phyloP scores from a whole-genome alignment of 805 yeast species.

The Danielia oregonensis region DNA sequence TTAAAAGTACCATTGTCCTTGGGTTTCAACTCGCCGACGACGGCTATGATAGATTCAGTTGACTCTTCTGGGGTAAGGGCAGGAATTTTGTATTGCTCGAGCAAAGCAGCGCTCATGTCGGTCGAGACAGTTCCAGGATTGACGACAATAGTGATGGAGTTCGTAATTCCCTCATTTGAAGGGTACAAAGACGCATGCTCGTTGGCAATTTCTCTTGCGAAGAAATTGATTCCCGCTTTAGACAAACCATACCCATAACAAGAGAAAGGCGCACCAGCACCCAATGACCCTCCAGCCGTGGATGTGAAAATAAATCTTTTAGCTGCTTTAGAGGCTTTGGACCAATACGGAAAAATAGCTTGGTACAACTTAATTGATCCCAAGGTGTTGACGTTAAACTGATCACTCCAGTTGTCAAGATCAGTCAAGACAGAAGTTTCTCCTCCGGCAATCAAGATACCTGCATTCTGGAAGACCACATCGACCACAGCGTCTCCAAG shows the following conservation, averaged over 20 bases:
- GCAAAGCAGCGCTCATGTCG: constrained; percentile 17
- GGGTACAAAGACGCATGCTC: background rate
- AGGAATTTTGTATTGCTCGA: background rate
- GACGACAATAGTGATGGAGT: constrained; percentile 14
- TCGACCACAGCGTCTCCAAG: constrained; percentile 18
- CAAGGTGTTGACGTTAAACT: constrained; percentile 22
- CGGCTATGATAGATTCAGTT: constrained; percentile 13
- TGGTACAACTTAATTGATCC: constrained; percentile 27
- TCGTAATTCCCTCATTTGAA: background rate
- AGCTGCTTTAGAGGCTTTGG: no score
- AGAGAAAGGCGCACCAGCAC: background rate
- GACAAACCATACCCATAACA: constrained; percentile 31
- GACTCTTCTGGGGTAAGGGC: constrained; percentile 20
- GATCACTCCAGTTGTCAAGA: constrained; percentile 3
- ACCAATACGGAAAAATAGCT: constrained; percentile 25
- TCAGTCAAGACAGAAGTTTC: constrained; percentile 1
- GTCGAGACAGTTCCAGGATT: constrained; percentile 40
- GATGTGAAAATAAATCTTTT: constrained; percentile 24
- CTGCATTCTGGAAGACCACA: constrained; percentile 23
- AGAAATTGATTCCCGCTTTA: constrained; percentile 36
- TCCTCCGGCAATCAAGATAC: constrained; percentile 8
- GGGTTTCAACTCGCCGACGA: constrained; percentile 15
- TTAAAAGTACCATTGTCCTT: constrained; percentile 22
- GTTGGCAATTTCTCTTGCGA: constrained; percentile 15
- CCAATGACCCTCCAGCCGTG: constrained; percentile 17